Evolutionary conservation across 768 basidiomycete species (phyloP), one percentile per base, ranked within the genome.

Genomic region (Candolleomyces eurysporus): DNA sequence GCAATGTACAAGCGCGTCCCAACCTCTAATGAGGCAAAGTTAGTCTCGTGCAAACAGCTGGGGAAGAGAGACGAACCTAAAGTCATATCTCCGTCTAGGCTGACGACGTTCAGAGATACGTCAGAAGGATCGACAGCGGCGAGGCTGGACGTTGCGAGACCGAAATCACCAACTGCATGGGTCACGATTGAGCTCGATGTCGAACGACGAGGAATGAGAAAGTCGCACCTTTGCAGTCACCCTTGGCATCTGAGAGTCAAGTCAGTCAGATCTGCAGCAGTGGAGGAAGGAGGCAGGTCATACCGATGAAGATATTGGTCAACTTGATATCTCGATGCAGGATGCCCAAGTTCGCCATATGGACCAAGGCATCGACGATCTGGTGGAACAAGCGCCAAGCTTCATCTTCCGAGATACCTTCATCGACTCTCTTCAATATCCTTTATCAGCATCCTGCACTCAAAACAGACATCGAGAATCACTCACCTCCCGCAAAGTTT

Each of bases 1-100:
- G 96, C 96, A 55, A 96, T 95, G 70, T 97, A 98, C 19, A 97
- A 73, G 58, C 86, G 85, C 0, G 95, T 98, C 58, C 95, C 95
- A 14, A 96, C 94, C 78, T 92, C 91, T 91, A 65, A 1, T 7
- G 31, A 14, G 26, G 8, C 59, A 36, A 32, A 14, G 9, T 26
- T 11, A 56, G 42, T 22, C 10, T 9, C 48, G 16, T 49, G 5
- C 17, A 21, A 13, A 31, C 32, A 36, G 19, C 11, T 13, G 30
- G 11, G 22, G 39, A 19, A 17, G 2, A n/a, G 26, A 42, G 17
- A 65, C 79, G 42, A 63, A 86, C 90, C 91, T 26, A 91, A 75
- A 0, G 92, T 94, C 83, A 93, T 84, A 54, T 93, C 92, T 1
- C 82, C 76, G 60, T 91, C 85, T 11, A 76, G 71, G 17, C 73